Base-by-base conservation (phyloP, 1,139 yeast species). In the Barnettozyma hawaiiensis region DNA sequence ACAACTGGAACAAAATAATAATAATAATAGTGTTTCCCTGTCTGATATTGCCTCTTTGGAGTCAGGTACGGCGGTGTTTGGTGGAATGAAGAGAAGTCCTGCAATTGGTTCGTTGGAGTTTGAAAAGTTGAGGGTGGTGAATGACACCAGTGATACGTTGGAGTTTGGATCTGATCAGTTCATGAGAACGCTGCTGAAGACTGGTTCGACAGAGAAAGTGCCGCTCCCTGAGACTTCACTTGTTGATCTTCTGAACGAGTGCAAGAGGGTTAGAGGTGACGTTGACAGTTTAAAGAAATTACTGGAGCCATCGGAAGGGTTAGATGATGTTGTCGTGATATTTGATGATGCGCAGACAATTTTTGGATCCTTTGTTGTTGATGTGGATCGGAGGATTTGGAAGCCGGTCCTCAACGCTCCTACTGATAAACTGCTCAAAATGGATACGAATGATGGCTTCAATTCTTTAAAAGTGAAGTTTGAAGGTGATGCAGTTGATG, bases 101-200 rank as follows among this genome's bases (percentile, higher is more conserved):
- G 71, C 73, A 46, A 74, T 75, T 34, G 80, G 81, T 4, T 73
- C 79, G 4, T 58, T 75, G 35, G 79, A 73, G 50, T 75, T 75
- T 59, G 81, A 75, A 53, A 74, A 73, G 51, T 60, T 72, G 12
- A 76, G 71, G 37, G 62, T 73, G 21, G 19, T 12, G 21, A 21
- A 31, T 41, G 63, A 71, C 35, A 63, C 65, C 49, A 26, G 35
- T 10, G 29, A 40, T 9, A 21, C 22, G 15, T 21, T 59, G 11
- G 66, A 64, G 32, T 55, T 66, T 42, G 70, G 69, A 2, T 59
- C 67, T 5, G 68, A 62, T 32, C 64, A 63, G 36, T 65, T 67
- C 47, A 52, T 68, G 22, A 58, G 58, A 40, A 57, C 60, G 7
- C 44, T 67, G n/a, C 44, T 67, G 21, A 60, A 62, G 9, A 54